Conservation (phyloP, 139 green algal species). For the Mesotaenium endlicherianum region DNA sequence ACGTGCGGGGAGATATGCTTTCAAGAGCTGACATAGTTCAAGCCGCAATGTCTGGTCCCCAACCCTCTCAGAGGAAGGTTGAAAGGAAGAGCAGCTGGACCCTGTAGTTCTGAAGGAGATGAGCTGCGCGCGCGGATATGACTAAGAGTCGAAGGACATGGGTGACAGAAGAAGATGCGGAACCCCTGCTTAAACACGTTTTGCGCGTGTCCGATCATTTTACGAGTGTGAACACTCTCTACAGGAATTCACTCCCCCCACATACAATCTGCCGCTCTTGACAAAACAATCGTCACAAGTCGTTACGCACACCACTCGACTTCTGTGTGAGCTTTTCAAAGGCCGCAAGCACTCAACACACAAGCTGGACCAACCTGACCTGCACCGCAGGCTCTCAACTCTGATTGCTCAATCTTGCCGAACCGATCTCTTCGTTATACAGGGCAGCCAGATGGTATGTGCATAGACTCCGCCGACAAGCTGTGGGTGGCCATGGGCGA, state of each 20-base stretch:
- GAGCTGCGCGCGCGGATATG: too few species aligned
- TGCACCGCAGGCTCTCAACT: neutral
- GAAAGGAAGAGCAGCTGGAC: too few species aligned
- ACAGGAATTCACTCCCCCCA: neutral
- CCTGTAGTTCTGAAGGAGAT: too few species aligned
- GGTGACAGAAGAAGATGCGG: too few species aligned
- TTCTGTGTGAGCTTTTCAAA: neutral
- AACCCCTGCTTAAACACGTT: too few species aligned
- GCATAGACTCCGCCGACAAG: conserved; percentile 61
- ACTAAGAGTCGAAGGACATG: too few species aligned
- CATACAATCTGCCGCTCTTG: neutral
- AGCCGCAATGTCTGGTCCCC: too few species aligned
- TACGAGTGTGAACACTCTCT: too few species aligned
- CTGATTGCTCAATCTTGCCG: neutral
- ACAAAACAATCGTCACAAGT: too few species aligned
- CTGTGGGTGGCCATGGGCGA: conserved; percentile 69
- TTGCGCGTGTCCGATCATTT: too few species aligned
- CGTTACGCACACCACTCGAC: neutral
- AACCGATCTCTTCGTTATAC: neutral
- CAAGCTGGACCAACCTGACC: neutral
- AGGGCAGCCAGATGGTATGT: conserved; percentile 63
- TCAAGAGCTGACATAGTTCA: too few species aligned
- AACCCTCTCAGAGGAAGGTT: too few species aligned
- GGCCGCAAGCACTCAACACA: neutral
- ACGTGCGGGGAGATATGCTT: neutral